A percentile compares a stretch with the other conserved stretches of the same genome.
Conservation (phyloP, 805 yeast genomes). For the Kluyveromyces lactis region DNA sequence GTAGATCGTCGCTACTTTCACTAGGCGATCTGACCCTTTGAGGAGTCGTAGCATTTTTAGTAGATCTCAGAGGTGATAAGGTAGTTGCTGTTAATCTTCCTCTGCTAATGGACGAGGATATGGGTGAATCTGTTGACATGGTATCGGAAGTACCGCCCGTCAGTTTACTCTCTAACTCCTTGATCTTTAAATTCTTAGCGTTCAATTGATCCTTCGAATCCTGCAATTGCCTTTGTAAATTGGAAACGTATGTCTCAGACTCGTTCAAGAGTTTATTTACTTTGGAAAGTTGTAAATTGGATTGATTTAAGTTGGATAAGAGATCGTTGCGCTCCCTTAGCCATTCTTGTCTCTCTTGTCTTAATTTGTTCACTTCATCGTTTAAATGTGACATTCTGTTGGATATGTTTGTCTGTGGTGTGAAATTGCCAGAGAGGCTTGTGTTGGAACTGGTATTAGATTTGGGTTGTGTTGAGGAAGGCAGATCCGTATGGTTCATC, state of each 20-base stretch:
- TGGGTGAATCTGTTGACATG: slow-evolving; percentile 14
- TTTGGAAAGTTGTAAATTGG: slow-evolving; percentile 22
- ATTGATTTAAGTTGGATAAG: slow-evolving; percentile 22
- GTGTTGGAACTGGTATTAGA: too few species aligned
- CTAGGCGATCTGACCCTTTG: slow-evolving; percentile 32
- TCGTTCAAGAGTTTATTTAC: slow-evolving; percentile 44
- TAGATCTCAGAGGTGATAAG: slow-evolving; percentile 4
- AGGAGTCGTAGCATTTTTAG: slow-evolving; percentile 10
- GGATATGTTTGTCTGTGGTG: background rate
- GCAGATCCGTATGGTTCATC: background rate
- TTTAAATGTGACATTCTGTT: slow-evolving; percentile 1
- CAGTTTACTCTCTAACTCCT: slow-evolving; percentile 13
- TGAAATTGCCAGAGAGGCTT: background rate
- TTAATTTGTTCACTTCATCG: slow-evolving; percentile 40
- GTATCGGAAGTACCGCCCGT: slow-evolving; percentile 5
- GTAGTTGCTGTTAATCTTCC: slow-evolving; percentile 8
- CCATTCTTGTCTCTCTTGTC: slow-evolving; percentile 41
- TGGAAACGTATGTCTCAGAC: slow-evolving; percentile 44
- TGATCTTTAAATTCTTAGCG: slow-evolving; percentile 38
- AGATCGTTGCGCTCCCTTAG: slow-evolving; percentile 26
- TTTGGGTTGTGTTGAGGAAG: too few species aligned
- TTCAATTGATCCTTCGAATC: slow-evolving; percentile 58
- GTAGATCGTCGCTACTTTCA: slow-evolving; percentile 24
- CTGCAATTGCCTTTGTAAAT: slow-evolving; percentile 60
- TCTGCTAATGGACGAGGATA: slow-evolving; percentile 13